A percentile compares a stretch with the other conserved stretches of the same genome.
Evolutionary conservation across 768 basidiomycete genomes (phyloP).

Genomic region (Macrocybe gigantea): DNA sequence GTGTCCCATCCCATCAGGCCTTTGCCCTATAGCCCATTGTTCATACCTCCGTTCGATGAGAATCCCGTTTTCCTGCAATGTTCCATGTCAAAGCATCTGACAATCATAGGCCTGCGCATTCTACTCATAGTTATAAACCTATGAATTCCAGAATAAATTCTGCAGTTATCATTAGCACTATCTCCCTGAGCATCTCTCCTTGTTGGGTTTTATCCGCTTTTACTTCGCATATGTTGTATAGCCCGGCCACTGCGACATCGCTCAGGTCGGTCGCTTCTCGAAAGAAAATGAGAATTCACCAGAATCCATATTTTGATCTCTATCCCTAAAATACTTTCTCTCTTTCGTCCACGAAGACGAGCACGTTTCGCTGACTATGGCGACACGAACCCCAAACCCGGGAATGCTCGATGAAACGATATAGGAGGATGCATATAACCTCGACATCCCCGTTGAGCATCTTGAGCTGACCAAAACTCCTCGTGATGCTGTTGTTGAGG

Average conservation of each 20-base stretch:
- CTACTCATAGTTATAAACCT: constrained; percentile 23
- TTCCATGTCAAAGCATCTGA: neutral
- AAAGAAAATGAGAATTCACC: constrained; percentile 16
- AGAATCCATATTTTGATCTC: constrained; percentile 28
- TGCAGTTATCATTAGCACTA: constrained; percentile 24
- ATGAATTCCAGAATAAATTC: constrained; percentile 24
- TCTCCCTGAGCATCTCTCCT: constrained; percentile 22
- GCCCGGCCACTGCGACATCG: constrained; percentile 39
- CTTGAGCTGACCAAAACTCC: too few species aligned
- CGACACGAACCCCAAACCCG: constrained; percentile 23
- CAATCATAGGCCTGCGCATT: neutral
- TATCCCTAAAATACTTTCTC: constrained; percentile 18
- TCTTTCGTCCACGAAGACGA: constrained; percentile 11
- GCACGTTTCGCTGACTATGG: constrained; percentile 16
- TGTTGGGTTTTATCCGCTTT: constrained; percentile 30
- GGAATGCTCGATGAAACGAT: constrained; percentile 22
- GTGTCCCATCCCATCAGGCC: constrained; percentile 8
- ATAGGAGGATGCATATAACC: constrained; percentile 15
- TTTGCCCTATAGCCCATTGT: constrained; percentile 26
- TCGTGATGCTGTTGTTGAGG: too few species aligned
- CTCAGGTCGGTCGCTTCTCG: neutral
- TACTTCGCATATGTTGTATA: constrained; percentile 31
- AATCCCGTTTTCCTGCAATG: constrained; percentile 17
- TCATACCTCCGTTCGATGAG: constrained; percentile 30
- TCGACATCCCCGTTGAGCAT: too few species aligned